phyloP scores from a whole-genome alignment of 179 eudicot species.

The Silene coronaria region DNA sequence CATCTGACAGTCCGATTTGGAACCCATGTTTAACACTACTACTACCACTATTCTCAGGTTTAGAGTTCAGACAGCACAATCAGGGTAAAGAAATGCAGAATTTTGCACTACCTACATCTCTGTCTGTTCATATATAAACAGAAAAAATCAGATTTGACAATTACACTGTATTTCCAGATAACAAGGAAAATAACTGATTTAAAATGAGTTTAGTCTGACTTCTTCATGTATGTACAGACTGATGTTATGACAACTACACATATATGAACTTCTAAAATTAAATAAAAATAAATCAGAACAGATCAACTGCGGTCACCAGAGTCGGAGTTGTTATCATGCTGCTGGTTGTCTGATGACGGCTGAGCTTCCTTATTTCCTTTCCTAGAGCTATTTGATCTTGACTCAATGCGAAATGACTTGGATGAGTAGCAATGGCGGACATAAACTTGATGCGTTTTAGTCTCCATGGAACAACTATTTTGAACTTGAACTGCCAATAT shows the following conservation, averaged over 20 bases:
- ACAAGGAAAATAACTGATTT: conserved; percentile 5
- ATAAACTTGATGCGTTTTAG: conserved; percentile 38
- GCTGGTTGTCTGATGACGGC: conserved; percentile 8
- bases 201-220: conserved; percentile 16
- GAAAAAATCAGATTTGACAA: not conserved
- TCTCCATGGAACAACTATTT: conserved; percentile 47
- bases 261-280: not conserved
- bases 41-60: no score
- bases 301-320: conserved; percentile 35
- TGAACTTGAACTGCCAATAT: conserved; percentile 44
- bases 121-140: no score
- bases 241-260: conserved; percentile 23
- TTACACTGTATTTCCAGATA: not conserved
- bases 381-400: conserved; percentile 36
- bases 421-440: conserved; percentile 62
- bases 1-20: no score
- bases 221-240: conserved; percentile 39
- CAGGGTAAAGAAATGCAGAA: no score
- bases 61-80: no score
- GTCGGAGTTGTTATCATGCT: conserved; percentile 27
- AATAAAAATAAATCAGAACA: not conserved
- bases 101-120: no score
- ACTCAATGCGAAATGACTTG: conserved; percentile 34
- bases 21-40: no score
- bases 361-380: conserved; percentile 29